Conservation (phyloP, 768 basidiomycete genomes). For the Tulasnella calospora region DNA sequence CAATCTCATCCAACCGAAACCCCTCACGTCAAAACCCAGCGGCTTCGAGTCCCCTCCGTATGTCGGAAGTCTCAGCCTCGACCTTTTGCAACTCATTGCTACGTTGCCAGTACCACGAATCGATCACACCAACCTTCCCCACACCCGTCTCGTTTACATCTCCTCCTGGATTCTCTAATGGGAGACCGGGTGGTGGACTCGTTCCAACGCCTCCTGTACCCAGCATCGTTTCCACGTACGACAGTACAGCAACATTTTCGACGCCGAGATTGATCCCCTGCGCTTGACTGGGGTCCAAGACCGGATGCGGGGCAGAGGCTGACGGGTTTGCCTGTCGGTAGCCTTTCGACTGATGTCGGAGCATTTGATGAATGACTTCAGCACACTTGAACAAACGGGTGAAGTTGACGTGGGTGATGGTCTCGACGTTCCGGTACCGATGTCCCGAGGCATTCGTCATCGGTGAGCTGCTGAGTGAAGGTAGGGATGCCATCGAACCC, state of each 20-base stretch:
- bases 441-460: background rate
- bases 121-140: background rate
- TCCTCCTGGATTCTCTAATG: background rate
- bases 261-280: conserved; percentile 4
- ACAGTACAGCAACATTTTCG: conserved; percentile 6
- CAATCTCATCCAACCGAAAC: background rate
- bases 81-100: conserved; percentile 18
- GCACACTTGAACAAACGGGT: conserved; percentile 21
- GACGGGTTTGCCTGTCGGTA: conserved; percentile 22
- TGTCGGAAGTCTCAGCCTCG: conserved; percentile 19
- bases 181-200: background rate
- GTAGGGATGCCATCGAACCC: background rate
- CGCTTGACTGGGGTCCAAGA: conserved; percentile 2
- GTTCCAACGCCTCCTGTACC: conserved; percentile 12
- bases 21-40: conserved; percentile 6
- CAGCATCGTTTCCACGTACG: conserved; percentile 20
- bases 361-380: conserved; percentile 26
- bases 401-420: conserved; percentile 22
- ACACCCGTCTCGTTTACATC: background rate
- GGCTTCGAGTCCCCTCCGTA: conserved; percentile 16
- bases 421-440: background rate
- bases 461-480: background rate
- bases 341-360: conserved; percentile 12
- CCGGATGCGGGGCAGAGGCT: conserved; percentile 9
- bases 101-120: conserved; percentile 18